Evolutionary conservation across 2,329 filamentous ascomycete genomes (phyloP), one percentile per base, ranked within the genome.

Genomic region (Clonostachys rosea): DNA sequence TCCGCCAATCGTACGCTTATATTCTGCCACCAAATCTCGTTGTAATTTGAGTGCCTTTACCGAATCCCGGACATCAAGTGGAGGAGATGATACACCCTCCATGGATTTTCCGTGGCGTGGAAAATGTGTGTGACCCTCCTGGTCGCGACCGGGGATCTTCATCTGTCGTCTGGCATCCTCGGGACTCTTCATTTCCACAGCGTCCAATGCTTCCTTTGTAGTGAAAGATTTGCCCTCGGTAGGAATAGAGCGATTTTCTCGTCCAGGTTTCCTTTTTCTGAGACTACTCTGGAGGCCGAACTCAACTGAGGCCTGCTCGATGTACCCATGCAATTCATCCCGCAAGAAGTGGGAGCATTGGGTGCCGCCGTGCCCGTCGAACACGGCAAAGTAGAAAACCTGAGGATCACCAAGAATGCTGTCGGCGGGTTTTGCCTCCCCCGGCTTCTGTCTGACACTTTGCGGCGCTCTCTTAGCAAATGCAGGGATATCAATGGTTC

Each of bases 321-420:
- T 84, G 63, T 96, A 97, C 10, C 81, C 81, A 63, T 96, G 94
- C 50, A 99, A 70, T 59, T 87, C 82, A 50, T 96, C 89, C 49
- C 84, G 79, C 54, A 97, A 67, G 57, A 96, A 97, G 16, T 86
- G 84, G 50, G 90, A 91, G 65, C 94, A 97, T 63, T 96, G 88
- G 17, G 74, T 79, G 17, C 94, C 94, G 10, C 94, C 94, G 69
- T 99, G 94, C 4, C 94, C 94, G 66, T 99, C 94, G 60, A 97
- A 99, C 2, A 97, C 84, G 2, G 82, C 91, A 75, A 96, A 99
- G 66, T 97, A 99, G 67, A 99, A 99, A 34, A 97, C 86, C 63
- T 97, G 92, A 2, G 92, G 92, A 61, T 97, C 92, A 3, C 92
- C 92, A 52, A 82, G 87, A 2, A 87, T 82, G 53, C 85, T 87